phyloP scores from a whole-genome alignment of 768 basidiomycete species.

The Amanita pallidorosea region DNA sequence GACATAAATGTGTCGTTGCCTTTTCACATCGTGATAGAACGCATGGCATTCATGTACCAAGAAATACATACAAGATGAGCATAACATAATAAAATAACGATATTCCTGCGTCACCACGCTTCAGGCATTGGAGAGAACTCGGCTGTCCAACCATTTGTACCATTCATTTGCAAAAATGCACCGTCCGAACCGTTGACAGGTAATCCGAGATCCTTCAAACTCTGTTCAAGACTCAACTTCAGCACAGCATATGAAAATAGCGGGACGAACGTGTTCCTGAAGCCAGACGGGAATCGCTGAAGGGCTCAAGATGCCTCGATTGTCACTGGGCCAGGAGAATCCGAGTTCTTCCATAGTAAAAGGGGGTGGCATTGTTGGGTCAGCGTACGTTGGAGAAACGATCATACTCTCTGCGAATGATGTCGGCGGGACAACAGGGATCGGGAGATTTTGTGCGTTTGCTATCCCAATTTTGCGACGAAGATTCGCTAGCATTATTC shows the following conservation, averaged over 20 bases:
- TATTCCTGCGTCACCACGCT: slow-evolving; percentile 50
- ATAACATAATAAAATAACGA: background rate
- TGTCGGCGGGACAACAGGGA: slow-evolving; percentile 42
- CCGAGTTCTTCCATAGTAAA: slow-evolving; percentile 84
- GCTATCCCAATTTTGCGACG: slow-evolving; percentile 75
- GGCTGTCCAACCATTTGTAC: slow-evolving; percentile 63
- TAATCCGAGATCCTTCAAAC: slow-evolving; percentile 78
- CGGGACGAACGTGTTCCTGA: slow-evolving; percentile 67
- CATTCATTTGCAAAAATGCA: slow-evolving; percentile 71
- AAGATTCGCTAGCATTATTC: slow-evolving; percentile 89
- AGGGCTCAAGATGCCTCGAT: slow-evolving; percentile 58
- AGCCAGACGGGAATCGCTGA: slow-evolving; percentile 84
- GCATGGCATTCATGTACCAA: background rate
- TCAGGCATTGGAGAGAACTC: slow-evolving; percentile 73
- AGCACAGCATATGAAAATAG: background rate
- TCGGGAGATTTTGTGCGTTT: slow-evolving; percentile 34
- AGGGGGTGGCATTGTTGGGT: slow-evolving; percentile 43
- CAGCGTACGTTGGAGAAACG: slow-evolving; percentile 46
- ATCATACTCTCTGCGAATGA: slow-evolving; percentile 47
- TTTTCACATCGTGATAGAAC: background rate
- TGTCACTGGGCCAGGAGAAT: slow-evolving; percentile 56
- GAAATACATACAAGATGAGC: background rate
- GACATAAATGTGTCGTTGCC: background rate
- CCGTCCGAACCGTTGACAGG: slow-evolving; percentile 90
- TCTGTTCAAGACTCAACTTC: slow-evolving; percentile 34